These are phyloP conservation scores for Colletotrichum siamense DNA, from an alignment of 2,329 filamentous ascomycete species.

Conservation along the genomic window DNA sequence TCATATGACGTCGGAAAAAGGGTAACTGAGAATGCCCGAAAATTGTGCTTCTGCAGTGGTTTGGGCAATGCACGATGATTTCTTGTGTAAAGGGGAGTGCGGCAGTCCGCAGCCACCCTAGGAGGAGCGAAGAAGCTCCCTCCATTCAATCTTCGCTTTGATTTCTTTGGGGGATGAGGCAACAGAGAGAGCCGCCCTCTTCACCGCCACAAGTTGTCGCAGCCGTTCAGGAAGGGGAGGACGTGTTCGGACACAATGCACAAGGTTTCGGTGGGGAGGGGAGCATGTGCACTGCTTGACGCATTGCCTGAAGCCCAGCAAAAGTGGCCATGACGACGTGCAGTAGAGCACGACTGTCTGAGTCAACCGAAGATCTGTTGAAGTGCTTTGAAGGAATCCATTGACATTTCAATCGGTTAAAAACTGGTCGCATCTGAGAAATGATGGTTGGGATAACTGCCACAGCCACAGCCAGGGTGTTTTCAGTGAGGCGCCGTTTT, in stretches of 20 bases:
- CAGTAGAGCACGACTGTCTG: neutral
- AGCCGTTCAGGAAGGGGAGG: neutral
- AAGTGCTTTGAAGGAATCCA: neutral
- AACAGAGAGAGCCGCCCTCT: fast-evolving
- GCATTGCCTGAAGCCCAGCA: neutral
- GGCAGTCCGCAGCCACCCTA: neutral
- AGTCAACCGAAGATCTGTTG: neutral
- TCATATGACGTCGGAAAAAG: neutral
- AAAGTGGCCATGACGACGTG: neutral
- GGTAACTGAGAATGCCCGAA: neutral
- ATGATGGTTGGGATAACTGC: neutral
- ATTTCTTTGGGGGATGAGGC: neutral
- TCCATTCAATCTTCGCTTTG: neutral
- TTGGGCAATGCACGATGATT: neutral
- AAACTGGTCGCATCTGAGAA: neutral
- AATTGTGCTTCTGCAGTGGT: neutral
- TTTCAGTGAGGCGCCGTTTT: neutral
- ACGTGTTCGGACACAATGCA: neutral
- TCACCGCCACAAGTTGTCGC: neutral
- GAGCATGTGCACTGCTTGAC: neutral
- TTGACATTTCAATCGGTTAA: neutral
- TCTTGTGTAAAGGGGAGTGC: neutral
- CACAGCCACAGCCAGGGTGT: neutral
- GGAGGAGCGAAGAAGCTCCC: neutral
- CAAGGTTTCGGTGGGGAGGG: neutral